Conservation (phyloP, 2,329 filamentous ascomycete genomes). For the Macrophomina pseudophaseolina region DNA sequence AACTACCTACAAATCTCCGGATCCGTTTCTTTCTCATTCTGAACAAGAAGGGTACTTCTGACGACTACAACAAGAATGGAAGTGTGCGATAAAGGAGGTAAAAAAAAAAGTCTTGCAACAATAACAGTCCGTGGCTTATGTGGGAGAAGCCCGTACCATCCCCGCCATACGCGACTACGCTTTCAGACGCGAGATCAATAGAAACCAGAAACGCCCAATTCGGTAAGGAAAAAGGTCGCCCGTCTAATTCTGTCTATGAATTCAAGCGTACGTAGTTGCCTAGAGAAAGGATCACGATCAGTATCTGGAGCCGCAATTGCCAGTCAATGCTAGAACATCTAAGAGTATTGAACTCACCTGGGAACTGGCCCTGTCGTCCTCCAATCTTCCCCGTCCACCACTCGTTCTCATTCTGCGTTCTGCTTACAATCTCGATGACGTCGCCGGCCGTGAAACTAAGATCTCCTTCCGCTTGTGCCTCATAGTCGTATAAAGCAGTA, state of each 20-base stretch:
- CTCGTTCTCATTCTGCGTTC: slow-evolving; percentile 91
- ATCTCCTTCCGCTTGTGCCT: slow-evolving; percentile 93
- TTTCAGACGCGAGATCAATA: neutral
- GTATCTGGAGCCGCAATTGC: slow-evolving; percentile 38
- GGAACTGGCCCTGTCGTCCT: slow-evolving; percentile 88
- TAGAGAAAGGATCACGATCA: slow-evolving; percentile 36
- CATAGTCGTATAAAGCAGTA: slow-evolving; percentile 94
- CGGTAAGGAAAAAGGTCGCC: neutral
- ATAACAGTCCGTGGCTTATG: neutral
- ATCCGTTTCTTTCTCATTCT: neutral
- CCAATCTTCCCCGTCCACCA: slow-evolving; percentile 91
- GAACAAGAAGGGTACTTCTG: neutral
- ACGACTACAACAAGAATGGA: neutral
- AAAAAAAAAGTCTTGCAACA: neutral
- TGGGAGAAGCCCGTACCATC: neutral
- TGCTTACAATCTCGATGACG: slow-evolving; percentile 81
- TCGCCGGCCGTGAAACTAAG: slow-evolving; percentile 89
- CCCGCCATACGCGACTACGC: neutral
- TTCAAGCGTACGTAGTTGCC: slow-evolving; percentile 52
- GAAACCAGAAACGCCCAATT: slow-evolving; percentile 3
- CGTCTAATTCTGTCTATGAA: slow-evolving; percentile 20
- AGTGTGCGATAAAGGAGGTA: neutral
- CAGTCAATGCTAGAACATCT: neutral
- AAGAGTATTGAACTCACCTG: slow-evolving; percentile 66
- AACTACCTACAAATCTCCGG: neutral